Percentiles rank a stretch among this genome's conserved stretches.
These are phyloP conservation scores for Microbotryum violaceum DNA, from an alignment of 1,284 basidiomycete species.

Conservation along the genomic window DNA sequence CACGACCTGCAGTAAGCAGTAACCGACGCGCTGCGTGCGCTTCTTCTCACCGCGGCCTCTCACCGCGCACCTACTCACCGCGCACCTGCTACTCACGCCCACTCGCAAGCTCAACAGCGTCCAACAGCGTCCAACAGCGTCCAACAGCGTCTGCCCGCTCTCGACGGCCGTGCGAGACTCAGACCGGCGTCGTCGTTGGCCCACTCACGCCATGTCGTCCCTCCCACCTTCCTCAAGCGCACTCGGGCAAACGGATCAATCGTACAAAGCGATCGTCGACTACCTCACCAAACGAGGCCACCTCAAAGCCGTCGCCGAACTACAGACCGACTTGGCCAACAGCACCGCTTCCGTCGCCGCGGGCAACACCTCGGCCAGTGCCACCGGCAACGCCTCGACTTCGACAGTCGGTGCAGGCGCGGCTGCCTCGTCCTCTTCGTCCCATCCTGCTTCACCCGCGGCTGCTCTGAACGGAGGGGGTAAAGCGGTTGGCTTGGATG, in stretches of 20 bases:
- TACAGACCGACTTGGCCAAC: constrained; percentile 58
- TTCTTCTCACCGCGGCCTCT: neutral
- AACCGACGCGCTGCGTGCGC: neutral
- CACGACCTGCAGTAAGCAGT: neutral
- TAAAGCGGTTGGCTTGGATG: constrained; percentile 51
- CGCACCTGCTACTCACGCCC: neutral
- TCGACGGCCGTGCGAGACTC: no score
- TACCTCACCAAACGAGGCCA: constrained; percentile 79
- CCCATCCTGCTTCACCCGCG: constrained; percentile 42
- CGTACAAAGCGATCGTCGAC: constrained; percentile 51
- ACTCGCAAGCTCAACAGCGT: no score
- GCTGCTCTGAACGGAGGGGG: constrained; percentile 44
- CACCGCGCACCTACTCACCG: no score
- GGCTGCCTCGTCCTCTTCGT: no score
- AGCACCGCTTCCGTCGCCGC: constrained; percentile 44
- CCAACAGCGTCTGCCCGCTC: no score
- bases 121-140: no score
- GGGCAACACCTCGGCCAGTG: constrained; percentile 33
- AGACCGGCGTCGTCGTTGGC: no score
- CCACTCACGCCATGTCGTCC: constrained; percentile 5
- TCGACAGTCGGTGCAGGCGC: no score
- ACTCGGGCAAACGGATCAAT: constrained; percentile 12
- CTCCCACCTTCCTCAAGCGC: neutral
- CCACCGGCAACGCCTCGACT: no score
- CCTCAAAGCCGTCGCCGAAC: constrained; percentile 62